Evolutionary conservation across 2,329 filamentous ascomycete species (phyloP).

Genomic region (Phialocephala sp.): DNA sequence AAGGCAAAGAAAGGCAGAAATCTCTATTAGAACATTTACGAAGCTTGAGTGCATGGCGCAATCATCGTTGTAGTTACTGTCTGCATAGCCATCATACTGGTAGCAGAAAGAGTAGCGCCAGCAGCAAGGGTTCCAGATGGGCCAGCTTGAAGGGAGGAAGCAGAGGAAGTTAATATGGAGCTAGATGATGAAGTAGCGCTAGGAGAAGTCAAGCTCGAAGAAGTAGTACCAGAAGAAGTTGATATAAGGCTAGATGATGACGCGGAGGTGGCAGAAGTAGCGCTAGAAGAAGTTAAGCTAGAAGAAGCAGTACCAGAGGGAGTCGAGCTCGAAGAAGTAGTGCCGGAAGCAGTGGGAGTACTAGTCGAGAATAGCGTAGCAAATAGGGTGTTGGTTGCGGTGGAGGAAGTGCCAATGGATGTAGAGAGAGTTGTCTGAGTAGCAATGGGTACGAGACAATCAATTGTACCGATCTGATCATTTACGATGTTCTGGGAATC

Average conservation of each 20-base stretch:
- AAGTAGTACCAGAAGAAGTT: neutral
- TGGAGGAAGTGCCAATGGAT: neutral
- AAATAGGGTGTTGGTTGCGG: neutral
- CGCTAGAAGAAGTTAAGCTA: too few species aligned
- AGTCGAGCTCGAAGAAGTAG: neutral
- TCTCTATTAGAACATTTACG: neutral
- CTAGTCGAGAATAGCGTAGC: slow-evolving; percentile 1
- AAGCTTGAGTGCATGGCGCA: slow-evolving; percentile 2
- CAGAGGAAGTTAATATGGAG: too few species aligned
- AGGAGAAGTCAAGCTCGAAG: neutral
- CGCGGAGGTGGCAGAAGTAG: neutral
- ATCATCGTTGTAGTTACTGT: neutral
- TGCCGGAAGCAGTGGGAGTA: neutral
- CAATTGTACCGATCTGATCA: slow-evolving; percentile 1
- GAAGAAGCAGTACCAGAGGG: too few species aligned
- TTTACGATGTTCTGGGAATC: slow-evolving; percentile 2
- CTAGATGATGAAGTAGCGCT: too few species aligned
- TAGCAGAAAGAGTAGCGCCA: neutral
- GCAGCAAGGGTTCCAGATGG: too few species aligned
- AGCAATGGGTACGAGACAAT: slow-evolving; percentile 7
- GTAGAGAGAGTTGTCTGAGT: slow-evolving; percentile 9
- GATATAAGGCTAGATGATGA: neutral
- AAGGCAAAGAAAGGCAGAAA: too few species aligned
- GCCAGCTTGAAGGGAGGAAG: too few species aligned
- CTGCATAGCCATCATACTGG: neutral